Evolutionary conservation across 2,329 filamentous ascomycete genomes (phyloP).

Genomic region (Talaromyces amestolkiae): DNA sequence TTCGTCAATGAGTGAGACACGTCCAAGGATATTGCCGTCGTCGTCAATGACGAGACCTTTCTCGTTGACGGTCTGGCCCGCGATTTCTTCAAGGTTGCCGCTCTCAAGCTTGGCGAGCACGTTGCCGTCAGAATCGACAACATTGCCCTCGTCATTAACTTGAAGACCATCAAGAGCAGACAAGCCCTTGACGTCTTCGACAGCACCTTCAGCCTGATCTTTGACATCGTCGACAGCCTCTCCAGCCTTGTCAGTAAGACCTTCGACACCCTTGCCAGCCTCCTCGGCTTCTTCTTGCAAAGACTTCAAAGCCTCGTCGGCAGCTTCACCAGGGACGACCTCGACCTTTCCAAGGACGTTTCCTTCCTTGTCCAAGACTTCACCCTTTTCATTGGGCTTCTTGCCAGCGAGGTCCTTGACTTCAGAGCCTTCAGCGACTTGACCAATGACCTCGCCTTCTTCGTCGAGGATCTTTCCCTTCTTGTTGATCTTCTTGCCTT

Average conservation of each 20-base stretch:
- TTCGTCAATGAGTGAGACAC: slow-evolving; percentile 31
- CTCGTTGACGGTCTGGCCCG: slow-evolving; percentile 16
- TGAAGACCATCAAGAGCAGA: slow-evolving; percentile 26
- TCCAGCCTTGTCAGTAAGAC: slow-evolving; percentile 27
- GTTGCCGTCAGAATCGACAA: slow-evolving; percentile 23
- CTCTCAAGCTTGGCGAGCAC: slow-evolving; percentile 14
- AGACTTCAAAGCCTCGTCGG: slow-evolving; percentile 15
- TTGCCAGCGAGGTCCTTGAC: slow-evolving; percentile 42
- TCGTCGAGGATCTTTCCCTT: slow-evolving; percentile 51
- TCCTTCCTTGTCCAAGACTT: slow-evolving; percentile 44
- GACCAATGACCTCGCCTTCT: slow-evolving; percentile 39
- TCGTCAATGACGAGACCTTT: slow-evolving; percentile 19
- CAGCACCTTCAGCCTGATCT: not conserved
- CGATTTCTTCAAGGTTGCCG: slow-evolving; percentile 13
- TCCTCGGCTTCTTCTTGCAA: slow-evolving; percentile 38
- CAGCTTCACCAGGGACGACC: slow-evolving; percentile 16
- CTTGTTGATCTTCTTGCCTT: slow-evolving; percentile 18
- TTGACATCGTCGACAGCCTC: not conserved
- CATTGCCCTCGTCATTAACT: slow-evolving; percentile 31
- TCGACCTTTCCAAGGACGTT: slow-evolving; percentile 31
- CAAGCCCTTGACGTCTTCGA: not conserved
- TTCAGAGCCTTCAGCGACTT: slow-evolving; percentile 39
- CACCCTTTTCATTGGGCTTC: slow-evolving; percentile 42
- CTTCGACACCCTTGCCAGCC: slow-evolving; percentile 25
- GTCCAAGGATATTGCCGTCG: slow-evolving; percentile 22